Percentiles rank a stretch among this genome's conserved stretches.
These are phyloP conservation scores for Eutypa lata DNA, from an alignment of 2,329 filamentous ascomycete genomes.

Conservation along the genomic window DNA sequence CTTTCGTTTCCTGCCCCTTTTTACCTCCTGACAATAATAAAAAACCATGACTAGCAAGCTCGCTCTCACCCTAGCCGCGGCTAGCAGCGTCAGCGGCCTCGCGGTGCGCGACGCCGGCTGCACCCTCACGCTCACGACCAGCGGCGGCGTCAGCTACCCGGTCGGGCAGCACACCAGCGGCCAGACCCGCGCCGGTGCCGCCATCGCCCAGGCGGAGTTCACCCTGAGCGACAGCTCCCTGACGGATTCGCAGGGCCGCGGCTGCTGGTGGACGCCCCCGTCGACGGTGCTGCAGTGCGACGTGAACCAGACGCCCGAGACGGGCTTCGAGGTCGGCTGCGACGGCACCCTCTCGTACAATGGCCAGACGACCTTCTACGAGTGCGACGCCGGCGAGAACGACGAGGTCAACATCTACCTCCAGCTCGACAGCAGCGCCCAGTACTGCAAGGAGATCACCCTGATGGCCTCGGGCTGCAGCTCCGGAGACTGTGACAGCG, in stretches of 20 bases:
- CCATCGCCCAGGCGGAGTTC: conserved; percentile 44
- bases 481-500: neutral
- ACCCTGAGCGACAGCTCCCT: conserved; percentile 51
- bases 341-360: conserved; percentile 49
- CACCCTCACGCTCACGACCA: conserved; percentile 49
- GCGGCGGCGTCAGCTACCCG: conserved; percentile 43
- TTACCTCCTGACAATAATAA: neutral
- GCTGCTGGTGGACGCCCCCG: conserved; percentile 60
- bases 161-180: conserved; percentile 60
- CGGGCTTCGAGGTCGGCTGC: conserved; percentile 53
- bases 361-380: conserved; percentile 52
- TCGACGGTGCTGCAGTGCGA: conserved; percentile 62
- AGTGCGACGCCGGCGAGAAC: conserved; percentile 51
- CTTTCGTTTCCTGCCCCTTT: neutral
- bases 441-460: conserved; percentile 46
- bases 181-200: conserved; percentile 48
- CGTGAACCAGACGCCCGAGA: conserved; percentile 41
- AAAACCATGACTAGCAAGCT: neutral
- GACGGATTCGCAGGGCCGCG: conserved; percentile 52
- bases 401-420: conserved; percentile 55
- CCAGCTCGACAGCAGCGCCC: conserved; percentile 28
- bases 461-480: conserved; percentile 38
- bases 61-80: neutral
- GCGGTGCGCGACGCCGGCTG: conserved; percentile 29
- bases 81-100: conserved; percentile 17